Base-by-base conservation (phyloP, 148 eudicot species). In the Gaultheria prostrata region DNA sequence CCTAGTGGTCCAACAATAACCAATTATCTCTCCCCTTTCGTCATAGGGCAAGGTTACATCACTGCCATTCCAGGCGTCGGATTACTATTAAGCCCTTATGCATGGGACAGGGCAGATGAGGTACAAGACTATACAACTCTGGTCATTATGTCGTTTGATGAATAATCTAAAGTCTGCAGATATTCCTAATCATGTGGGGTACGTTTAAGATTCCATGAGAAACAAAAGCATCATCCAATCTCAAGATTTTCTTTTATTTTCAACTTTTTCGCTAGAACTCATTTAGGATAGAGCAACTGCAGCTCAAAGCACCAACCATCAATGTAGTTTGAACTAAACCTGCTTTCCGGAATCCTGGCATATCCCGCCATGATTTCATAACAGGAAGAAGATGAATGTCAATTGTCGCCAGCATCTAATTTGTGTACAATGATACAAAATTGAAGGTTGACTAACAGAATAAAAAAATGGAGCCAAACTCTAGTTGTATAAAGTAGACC, bases 71-170 rank as follows among this genome's bases (percentile, higher is more conserved):
- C 79, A 76, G 79, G 53, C 17, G 54, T 35, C 48, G 5, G 71
- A 65, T 65, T 24, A 26, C 30, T 8, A 39, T 63, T 70, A 70
- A 70, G 74, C 3, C 35, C 45, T 32, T 35, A 15, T 35, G n/a
- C 51, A 74, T 21, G n/a, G 43, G 50, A 51, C 28, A 43, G 77
- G 77, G 77, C 26, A 17, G 14, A 45, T 74, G 14, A 43, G 48
- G 50, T n/a, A 20, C 51, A 43, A 43, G 77, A 43, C 77, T n/a
- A 9, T 45, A 74, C 51, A 74, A 74, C 77, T 74, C 77, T 74
- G 50, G 24, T 45, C 18, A 45, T 74, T 67, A 28, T 1, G 51
- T 11, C 46, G 28, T n/a, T 45, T 43, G 77, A 74, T n/a, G 18
- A 74, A 45, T 2, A 21, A 74, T 8, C n/a, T 43, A 9, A 74